Evolutionary conservation across 805 yeast species (phyloP), one percentile per base, ranked within the genome.

Genomic region (Lachancea waltii): DNA sequence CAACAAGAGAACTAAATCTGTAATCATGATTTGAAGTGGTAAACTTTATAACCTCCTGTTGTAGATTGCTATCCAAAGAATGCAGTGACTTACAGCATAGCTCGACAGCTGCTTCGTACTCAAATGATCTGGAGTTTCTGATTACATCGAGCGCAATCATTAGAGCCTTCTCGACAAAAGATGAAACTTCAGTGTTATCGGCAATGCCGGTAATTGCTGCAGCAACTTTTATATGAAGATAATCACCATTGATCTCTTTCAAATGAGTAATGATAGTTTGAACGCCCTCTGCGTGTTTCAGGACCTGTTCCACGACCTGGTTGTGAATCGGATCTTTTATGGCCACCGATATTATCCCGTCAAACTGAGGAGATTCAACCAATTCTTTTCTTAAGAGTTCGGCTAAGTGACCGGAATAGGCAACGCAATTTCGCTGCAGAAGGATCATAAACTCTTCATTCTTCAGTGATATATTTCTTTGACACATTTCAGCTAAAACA

Each of bases 1-100:
- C 53, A 15, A 54, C 54, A 14, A 46, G 50, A 5, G 62, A 44
- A 14, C 53, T 49, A 36, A 56, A 67, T 41, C 63, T 66, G 38
- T 55, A 54, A 1, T 37, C 14, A 15, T 48, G 41, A 10, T 54
- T 53, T 1, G 54, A 46, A 5, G 57, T 44, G 3, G 63, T 41
- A 43, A 53, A 63, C 3, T 47, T 45, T 9, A 68, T 27, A n/a
- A 63, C 30, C 1, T 25, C 19, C 0, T 20, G 20, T 14, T 46
- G 53, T 16, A 67, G 53, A 1, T 56, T 58, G n/a, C n/a, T n/a
- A n/a, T n/a, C n/a, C n/a, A n/a, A n/a, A n/a, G n/a, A n/a, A n/a
- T n/a, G n/a, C n/a, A n/a, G 30, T 21, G 35, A 32, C 13, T 32
- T 6, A 15, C 28, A 33, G 23, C 50, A 47, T 16, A 53, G 29